Percentiles rank a stretch among this genome's conserved stretches.
Conservation (phyloP, 164 flowering plant genomes). For the Santalum album region DNA sequence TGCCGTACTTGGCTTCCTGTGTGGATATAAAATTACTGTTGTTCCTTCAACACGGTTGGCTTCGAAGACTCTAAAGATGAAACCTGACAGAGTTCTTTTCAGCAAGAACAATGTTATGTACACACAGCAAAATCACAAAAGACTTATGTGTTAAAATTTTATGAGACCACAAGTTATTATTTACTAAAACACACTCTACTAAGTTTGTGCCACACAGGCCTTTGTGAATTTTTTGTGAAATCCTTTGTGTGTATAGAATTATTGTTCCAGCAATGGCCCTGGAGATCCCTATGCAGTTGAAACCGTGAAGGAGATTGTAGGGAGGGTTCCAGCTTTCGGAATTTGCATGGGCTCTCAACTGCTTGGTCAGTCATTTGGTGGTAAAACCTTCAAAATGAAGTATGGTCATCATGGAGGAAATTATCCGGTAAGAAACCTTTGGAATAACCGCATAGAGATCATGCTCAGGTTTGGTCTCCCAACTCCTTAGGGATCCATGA, state of each 20-base stretch:
- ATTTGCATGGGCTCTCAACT: slow-evolving; percentile 95
- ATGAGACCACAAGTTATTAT: too few relatives aligned
- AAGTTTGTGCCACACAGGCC: too few relatives aligned
- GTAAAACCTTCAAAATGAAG: slow-evolving; percentile 82
- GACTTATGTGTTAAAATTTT: too few relatives aligned
- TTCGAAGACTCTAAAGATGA: slow-evolving; percentile 60
- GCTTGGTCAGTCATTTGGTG: slow-evolving; percentile 80
- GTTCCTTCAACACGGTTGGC: slow-evolving; percentile 86
- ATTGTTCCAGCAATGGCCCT: slow-evolving; percentile 91
- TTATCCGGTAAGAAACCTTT: slow-evolving; percentile 74
- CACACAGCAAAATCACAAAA: too few relatives aligned
- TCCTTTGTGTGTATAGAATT: too few relatives aligned
- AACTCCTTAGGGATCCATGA: too few relatives aligned
- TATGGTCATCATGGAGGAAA: slow-evolving; percentile 95
- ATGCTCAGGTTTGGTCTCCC: slow-evolving; percentile 59
- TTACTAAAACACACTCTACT: too few relatives aligned
- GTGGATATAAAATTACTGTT: slow-evolving; percentile 73
- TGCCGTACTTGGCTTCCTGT: slow-evolving; percentile 61
- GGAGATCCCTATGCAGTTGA: slow-evolving; percentile 89
- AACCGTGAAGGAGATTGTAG: slow-evolving; percentile 60
- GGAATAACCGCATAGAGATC: slow-evolving; percentile 66
- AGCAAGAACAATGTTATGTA: too few relatives aligned
- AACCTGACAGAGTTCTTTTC: slow-evolving; percentile 80
- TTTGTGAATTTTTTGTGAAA: too few relatives aligned
- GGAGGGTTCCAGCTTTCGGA: slow-evolving; percentile 78